Evolutionary conservation across 768 basidiomycete genomes (phyloP).

Genomic region (Collybia mongolica): DNA sequence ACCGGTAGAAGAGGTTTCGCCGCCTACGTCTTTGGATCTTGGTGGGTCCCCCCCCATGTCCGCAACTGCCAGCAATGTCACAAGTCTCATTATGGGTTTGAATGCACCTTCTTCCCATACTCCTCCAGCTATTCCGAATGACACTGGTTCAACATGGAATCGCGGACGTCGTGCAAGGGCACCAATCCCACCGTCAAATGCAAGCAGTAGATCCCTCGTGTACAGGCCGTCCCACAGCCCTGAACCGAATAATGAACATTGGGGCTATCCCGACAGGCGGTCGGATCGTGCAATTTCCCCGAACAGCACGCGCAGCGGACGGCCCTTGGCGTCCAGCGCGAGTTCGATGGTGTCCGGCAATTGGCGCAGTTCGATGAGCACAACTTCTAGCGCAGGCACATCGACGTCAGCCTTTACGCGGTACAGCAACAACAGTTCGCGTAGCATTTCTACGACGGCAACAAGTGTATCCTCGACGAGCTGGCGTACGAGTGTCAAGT

Average conservation of each 20-base stretch:
- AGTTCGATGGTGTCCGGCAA: slow-evolving; percentile 66
- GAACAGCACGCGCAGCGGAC: slow-evolving; percentile 54
- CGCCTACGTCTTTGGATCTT: slow-evolving; percentile 26
- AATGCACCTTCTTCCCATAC: slow-evolving; percentile 40
- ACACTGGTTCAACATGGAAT: slow-evolving; percentile 43
- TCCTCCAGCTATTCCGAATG: slow-evolving; percentile 28
- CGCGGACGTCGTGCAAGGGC: slow-evolving; percentile 41
- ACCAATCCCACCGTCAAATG: slow-evolving; percentile 9
- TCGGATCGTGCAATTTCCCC: slow-evolving; percentile 56
- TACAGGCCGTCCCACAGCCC: slow-evolving; percentile 23
- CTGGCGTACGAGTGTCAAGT: slow-evolving; percentile 60
- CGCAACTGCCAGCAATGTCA: slow-evolving; percentile 76
- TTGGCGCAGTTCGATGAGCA: slow-evolving; percentile 78
- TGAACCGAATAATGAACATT: slow-evolving; percentile 28
- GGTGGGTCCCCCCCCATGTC: slow-evolving; percentile 41
- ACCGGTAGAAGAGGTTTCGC: slow-evolving; percentile 37
- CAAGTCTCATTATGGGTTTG: slow-evolving; percentile 70
- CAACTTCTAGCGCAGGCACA: slow-evolving; percentile 66
- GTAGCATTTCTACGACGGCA: slow-evolving; percentile 77
- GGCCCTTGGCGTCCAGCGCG: slow-evolving; percentile 53
- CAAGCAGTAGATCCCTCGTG: slow-evolving; percentile 14
- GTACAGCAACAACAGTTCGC: slow-evolving; percentile 72
- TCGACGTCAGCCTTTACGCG: slow-evolving; percentile 74
- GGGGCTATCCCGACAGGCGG: slow-evolving; percentile 29
- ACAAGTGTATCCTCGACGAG: slow-evolving; percentile 76